These are phyloP conservation scores for Uronychia setigera DNA, from an alignment of 73 alveolate genomes.

Conservation along the genomic window DNA sequence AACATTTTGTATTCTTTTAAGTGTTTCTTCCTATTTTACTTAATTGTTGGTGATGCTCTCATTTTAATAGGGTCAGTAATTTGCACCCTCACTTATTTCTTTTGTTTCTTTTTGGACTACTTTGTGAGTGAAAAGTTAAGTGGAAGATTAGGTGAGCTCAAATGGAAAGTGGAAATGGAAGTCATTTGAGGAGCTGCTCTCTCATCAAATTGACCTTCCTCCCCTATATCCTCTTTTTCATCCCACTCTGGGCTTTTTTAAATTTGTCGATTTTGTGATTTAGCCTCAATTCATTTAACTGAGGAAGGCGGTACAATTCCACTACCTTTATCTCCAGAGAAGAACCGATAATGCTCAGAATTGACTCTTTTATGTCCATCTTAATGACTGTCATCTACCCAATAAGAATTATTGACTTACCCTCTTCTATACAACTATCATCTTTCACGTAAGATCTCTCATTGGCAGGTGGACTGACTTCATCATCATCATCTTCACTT, in stretches of 20 bases:
- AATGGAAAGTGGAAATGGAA: neutral
- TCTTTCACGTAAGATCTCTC: neutral
- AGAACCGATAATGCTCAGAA: neutral
- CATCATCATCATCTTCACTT: neutral
- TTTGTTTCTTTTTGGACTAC: no score
- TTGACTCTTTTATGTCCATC: neutral
- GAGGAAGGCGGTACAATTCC: neutral
- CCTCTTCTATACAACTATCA: neutral
- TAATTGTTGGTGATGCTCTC: no score
- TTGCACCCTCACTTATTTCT: no score
- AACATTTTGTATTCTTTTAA: no score
- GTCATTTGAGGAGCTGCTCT: neutral
- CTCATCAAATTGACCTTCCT: neutral
- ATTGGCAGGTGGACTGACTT: neutral
- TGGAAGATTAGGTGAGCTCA: neutral
- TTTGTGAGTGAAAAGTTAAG: no score
- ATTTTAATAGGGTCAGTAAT: no score
- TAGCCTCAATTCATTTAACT: no score
- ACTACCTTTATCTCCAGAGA: neutral
- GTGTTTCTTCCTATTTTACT: no score
- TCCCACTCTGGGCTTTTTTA: neutral
- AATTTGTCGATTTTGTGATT: no score
- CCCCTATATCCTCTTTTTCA: neutral
- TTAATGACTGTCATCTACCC: no score
- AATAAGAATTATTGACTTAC: neutral